Base-by-base conservation (phyloP, 2,329 filamentous ascomycete species). In the Exophiala bonariae region DNA sequence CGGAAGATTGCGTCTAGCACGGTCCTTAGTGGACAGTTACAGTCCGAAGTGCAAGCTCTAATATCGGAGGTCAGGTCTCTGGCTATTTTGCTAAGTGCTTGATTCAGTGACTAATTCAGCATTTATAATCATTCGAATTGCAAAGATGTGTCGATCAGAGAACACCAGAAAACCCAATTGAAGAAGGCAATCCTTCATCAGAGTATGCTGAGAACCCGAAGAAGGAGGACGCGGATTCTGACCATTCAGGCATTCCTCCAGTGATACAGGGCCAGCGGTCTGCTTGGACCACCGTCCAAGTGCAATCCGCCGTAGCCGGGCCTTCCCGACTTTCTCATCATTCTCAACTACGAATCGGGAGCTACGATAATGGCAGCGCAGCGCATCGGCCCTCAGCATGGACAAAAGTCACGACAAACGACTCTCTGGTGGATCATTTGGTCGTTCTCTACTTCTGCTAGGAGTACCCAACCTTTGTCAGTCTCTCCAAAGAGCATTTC, bases 401-500 rank as follows among this genome's bases (percentile, higher is more conserved):
- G 38, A 47, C 44, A 14, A 4, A 34, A 9, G 32, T 33, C n/a
- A 47, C 44, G 13, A 41, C 38, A 13, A 37, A 47, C 22, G 37
- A 41, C 17, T 16, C 18, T 18, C 30, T 47, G 10, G 44, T 47
- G 19, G 37, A 47, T 22, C 44, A 47, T 28, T 31, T 47, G 20
- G 23, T 47, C 9, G 17, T 30, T 3, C 37, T 47, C 13, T 47
- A 47, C 26, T 47, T 47, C 30, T 47, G 37, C 38, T 47, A 37
- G 44, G 44, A 47, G 32, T 41, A 47, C 19, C 44, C 44, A 3
- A 40, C 38, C 11, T 47, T 47, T 37, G 44, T 37, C 7, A 47
- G 37, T n/a, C 20, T 47, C 20, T 47, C 44, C 10, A 42, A 34
- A 42, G 44, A 47, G 11, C 44, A 47, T 37, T 47, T 47, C 13